Percentiles rank a stretch among this genome's conserved stretches.
Conservation (phyloP, 2,329 filamentous ascomycete genomes). For the Alternaria metachromatica region DNA sequence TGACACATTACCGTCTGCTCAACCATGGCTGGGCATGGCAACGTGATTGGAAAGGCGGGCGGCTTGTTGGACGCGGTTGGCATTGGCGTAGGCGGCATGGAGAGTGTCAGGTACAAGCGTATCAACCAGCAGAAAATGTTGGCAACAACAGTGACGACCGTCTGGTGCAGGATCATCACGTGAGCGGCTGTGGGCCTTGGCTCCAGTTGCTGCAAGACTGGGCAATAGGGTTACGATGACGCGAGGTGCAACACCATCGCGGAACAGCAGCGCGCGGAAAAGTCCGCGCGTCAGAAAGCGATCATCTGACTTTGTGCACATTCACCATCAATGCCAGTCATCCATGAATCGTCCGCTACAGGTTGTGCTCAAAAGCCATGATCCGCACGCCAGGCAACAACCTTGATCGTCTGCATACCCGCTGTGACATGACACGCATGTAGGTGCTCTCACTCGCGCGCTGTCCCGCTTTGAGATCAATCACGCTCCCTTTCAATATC, state of each 20-base stretch:
- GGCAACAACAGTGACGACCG: not conserved
- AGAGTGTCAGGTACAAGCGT: not conserved
- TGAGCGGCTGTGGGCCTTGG: not conserved
- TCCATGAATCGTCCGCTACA: not conserved
- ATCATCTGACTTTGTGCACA: not conserved
- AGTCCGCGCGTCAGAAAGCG: not conserved
- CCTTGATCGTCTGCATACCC: not conserved
- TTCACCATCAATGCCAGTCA: not conserved
- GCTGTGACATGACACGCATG: not conserved
- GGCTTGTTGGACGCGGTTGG: not conserved
- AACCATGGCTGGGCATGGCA: not conserved
- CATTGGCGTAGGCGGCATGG: not conserved
- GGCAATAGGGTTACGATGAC: not conserved
- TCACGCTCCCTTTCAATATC: not conserved
- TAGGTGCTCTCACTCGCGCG: not conserved
- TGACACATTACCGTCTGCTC: slow-evolving; percentile 7
- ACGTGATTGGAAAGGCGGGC: not conserved
- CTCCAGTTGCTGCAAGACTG: not conserved
- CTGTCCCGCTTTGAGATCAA: not conserved
- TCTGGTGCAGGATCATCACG: not conserved
- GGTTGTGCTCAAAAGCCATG: not conserved
- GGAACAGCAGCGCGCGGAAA: not conserved
- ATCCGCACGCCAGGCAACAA: not conserved
- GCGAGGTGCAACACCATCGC: not conserved
- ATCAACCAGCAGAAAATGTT: not conserved